Evolutionary conservation across 768 basidiomycete species (phyloP).

Genomic region (Leucocoprinus birnbaumii): DNA sequence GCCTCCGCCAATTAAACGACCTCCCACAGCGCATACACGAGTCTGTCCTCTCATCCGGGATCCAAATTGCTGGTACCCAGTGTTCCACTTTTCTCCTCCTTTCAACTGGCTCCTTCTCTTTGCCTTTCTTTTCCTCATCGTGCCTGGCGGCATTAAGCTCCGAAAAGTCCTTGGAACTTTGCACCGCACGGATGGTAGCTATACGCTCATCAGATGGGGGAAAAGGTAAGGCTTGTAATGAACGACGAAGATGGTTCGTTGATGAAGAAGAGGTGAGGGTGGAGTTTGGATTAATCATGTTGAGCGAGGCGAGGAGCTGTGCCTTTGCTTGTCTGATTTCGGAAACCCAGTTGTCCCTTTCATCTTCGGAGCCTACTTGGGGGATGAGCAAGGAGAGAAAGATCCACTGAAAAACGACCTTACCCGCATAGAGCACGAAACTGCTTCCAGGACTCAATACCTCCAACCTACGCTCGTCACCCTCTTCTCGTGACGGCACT

Average conservation of each 20-base stretch:
- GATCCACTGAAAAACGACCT: conserved; percentile 15
- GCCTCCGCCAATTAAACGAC: conserved; percentile 72
- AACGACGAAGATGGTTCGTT: conserved; percentile 70
- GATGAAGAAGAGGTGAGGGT: conserved; percentile 78
- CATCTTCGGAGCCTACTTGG: conserved; percentile 46
- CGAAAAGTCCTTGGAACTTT: conserved; percentile 9
- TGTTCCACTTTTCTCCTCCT: conserved; percentile 62
- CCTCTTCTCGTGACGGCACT: conserved; percentile 26
- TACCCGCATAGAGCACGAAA: conserved; percentile 73
- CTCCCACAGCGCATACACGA: conserved; percentile 83
- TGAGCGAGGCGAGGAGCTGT: conserved; percentile 66
- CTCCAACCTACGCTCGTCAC: conserved; percentile 63
- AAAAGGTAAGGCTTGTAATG: conserved; percentile 72
- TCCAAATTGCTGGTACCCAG: conserved; percentile 92
- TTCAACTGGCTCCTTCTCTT: conserved; percentile 21
- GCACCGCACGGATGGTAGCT: conserved; percentile 24
- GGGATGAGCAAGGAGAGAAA: background rate
- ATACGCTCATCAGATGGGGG: conserved; percentile 50
- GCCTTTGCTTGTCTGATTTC: conserved; percentile 70
- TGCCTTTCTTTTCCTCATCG: conserved; percentile 18
- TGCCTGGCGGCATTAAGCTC: conserved; percentile 2
- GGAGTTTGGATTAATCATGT: conserved; percentile 72
- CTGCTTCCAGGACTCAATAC: conserved; percentile 75
- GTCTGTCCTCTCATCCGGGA: conserved; percentile 81
- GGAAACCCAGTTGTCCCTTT: conserved; percentile 63